Conservation (phyloP, 2,329 filamentous ascomycete genomes). For the Orbilia ellipsospora region DNA sequence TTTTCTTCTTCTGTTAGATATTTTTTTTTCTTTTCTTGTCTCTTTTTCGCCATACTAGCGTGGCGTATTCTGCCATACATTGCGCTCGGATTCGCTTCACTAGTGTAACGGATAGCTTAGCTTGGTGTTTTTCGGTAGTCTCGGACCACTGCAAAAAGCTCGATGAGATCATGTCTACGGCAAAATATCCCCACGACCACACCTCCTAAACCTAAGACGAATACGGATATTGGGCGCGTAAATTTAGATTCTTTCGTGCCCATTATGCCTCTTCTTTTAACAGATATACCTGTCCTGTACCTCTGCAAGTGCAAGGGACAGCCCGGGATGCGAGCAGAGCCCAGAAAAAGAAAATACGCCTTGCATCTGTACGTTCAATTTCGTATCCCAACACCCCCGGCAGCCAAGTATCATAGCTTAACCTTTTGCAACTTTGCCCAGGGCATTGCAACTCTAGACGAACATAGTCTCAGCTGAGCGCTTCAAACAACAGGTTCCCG, state of each 20-base stretch:
- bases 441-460: conserved; percentile 48
- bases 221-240: conserved; percentile 47
- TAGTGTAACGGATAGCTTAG: conserved; percentile 47
- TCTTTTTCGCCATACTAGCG: too few relatives aligned
- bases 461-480: conserved; percentile 55
- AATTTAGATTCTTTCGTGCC: conserved; percentile 16
- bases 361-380: neutral
- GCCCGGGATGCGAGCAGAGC: neutral
- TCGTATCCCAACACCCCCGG: conserved; percentile 43
- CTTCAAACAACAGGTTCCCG: conserved; percentile 26
- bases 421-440: conserved; percentile 51
- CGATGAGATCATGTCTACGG: conserved; percentile 53
- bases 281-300: too few relatives aligned
- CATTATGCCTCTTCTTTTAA: conserved; percentile 28
- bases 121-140: conserved; percentile 23
- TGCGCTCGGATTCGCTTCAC: conserved; percentile 43
- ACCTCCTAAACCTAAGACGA: conserved; percentile 32
- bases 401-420: conserved; percentile 44
- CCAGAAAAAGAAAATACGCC: neutral
- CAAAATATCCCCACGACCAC: conserved; percentile 15
- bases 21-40: neutral
- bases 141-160: conserved; percentile 12
- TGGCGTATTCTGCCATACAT: too few relatives aligned
- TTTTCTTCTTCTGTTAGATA: neutral
- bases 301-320: conserved; percentile 4